phyloP scores from a whole-genome alignment of 2,329 filamentous ascomycete genomes.

The Helotiales sp. region DNA sequence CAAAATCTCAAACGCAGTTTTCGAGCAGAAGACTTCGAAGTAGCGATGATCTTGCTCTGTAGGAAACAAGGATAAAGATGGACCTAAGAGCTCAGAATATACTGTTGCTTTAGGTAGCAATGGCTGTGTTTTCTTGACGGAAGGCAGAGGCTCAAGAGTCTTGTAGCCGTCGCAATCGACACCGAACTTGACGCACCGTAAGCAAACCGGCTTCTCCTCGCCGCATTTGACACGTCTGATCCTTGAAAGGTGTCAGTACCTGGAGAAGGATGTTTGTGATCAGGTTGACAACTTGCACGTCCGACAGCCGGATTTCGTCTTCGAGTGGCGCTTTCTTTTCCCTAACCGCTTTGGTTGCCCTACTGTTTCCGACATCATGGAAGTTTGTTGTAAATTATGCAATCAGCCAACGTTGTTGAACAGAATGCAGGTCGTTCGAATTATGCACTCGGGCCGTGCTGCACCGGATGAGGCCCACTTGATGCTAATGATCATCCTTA shows the following conservation, averaged over 20 bases:
- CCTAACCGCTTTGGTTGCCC: no score
- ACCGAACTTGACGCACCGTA: slow-evolving; percentile 21
- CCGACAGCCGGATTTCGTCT: slow-evolving; percentile 14
- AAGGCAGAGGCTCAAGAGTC: background rate
- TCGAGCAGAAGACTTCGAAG: slow-evolving; percentile 21
- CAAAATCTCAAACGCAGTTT: slow-evolving; percentile 20
- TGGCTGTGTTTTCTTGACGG: background rate
- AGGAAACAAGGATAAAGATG: slow-evolving; percentile 5
- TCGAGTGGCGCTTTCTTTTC: slow-evolving; percentile 11
- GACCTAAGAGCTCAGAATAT: background rate
- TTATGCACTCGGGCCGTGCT: no score
- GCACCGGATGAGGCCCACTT: no score
- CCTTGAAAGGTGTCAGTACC: slow-evolving; percentile 7
- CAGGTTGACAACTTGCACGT: slow-evolving; percentile 17
- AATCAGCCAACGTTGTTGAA: no score
- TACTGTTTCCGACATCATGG: no score
- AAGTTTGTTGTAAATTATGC: no score
- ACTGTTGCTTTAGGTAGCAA: slow-evolving; percentile 1
- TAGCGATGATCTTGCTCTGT: slow-evolving; percentile 18
- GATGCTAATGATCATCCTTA: no score
- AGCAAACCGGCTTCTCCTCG: slow-evolving; percentile 24
- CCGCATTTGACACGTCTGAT: slow-evolving; percentile 26
- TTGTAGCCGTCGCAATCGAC: slow-evolving; percentile 25
- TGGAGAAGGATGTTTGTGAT: background rate
- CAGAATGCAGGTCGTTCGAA: no score